These are phyloP conservation scores for Dendrothele bispora DNA, from an alignment of 768 basidiomycete genomes.

Conservation along the genomic window DNA sequence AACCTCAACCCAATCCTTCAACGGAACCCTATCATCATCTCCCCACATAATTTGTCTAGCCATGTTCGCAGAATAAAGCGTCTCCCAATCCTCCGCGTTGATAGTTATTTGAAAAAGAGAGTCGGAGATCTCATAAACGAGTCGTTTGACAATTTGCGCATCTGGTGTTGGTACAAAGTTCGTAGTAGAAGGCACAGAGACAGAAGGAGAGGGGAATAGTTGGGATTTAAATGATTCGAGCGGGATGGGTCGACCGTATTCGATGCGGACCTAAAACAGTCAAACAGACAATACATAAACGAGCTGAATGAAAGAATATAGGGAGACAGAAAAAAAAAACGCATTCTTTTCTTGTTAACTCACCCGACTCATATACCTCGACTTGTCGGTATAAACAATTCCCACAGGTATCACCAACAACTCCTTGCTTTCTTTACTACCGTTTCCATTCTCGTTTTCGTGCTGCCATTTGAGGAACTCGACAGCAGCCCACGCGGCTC, in stretches of 20 bases:
- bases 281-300: too few relatives aligned
- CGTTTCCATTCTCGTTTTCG: conserved; percentile 14
- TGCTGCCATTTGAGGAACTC: conserved; percentile 53
- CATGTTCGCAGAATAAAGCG: conserved; percentile 55
- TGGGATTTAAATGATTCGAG: conserved; percentile 52
- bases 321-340: not conserved
- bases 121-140: not conserved
- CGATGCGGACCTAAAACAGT: conserved; percentile 23
- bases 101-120: conserved; percentile 53
- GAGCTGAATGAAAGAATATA: too few relatives aligned
- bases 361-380: conserved; percentile 59
- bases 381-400: conserved; percentile 71
- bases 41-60: conserved; percentile 59
- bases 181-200: conserved; percentile 29
- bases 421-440: conserved; percentile 28
- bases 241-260: conserved; percentile 54
- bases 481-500: conserved; percentile 70
- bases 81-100: conserved; percentile 71
- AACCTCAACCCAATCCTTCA: conserved; percentile 52
- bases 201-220: conserved; percentile 26
- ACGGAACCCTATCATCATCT: conserved; percentile 41
- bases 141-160: not conserved
- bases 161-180: not conserved
- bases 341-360: conserved; percentile 25
- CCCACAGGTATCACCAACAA: conserved; percentile 61